Evolutionary conservation across 495 filamentous ascomycete species (phyloP), one percentile per base, ranked within the genome.

Genomic region (Coniosporium apollinis): DNA sequence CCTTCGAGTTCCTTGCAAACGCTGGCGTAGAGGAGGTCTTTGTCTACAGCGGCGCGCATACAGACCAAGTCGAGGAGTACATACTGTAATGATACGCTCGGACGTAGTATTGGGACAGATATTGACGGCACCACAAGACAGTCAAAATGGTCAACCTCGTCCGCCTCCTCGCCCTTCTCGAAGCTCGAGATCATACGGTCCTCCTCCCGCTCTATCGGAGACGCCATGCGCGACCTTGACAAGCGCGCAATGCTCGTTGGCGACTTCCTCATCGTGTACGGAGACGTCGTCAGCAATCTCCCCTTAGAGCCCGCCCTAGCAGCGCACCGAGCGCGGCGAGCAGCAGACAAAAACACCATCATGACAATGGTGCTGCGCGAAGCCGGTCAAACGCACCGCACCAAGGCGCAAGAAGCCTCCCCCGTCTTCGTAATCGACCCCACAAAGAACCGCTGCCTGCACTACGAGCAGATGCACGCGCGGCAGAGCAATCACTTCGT

Each of bases 281-380:
- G 87, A 26, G 89, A 99, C 53, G 66, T 96, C n/a, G 74, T 99
- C 45, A 75, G 82, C 43, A 99, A 94, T 48, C 53, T 96, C 30
- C 70, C 76, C 6, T 75, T 99, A 16, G 82, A 85, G 44, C 65
- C 60, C 29, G 79, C 76, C n/a, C 59, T 99, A 30, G 65, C 72
- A 4, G 70, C 68, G 24, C 89, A 99, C 54, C 72, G 81, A 35
- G 72, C 75, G 31, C 78, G 89, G 21, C 75, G 89, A 28, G 72
- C 74, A 51, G 69, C 71, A 33, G 81, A 92, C 58, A 87, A 89
- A 50, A 85, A 93, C 52, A 83, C 87, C 10, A 94, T 94, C 58
- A 99, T 99, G 91, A 99, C 89, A 17, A 84, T 96, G 74, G 66
- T 99, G 16, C 59, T 96, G 34, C 69, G 81, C 31, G 72, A 84